Evolutionary conservation across 495 filamentous ascomycete genomes (phyloP).

Genomic region (Penicillium pancosmium): DNA sequence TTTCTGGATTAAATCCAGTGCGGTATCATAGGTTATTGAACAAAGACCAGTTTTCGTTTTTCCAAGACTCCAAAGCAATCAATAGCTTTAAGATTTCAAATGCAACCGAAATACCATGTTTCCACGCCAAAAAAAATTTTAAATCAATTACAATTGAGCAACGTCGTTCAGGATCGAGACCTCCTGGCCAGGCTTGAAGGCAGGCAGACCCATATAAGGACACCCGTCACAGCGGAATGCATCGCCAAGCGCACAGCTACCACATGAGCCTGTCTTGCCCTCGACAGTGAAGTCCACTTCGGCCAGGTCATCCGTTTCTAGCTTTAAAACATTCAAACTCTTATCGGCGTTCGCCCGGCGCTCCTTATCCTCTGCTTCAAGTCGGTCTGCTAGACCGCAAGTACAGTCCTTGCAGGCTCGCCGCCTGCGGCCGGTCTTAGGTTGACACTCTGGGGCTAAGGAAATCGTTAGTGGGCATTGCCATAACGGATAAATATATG

Average conservation of each 20-base stretch:
- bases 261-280: constrained; percentile 88
- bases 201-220: constrained; percentile 89
- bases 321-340: constrained; percentile 64
- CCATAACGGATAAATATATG: neutral
- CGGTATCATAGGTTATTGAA: constrained; percentile 18
- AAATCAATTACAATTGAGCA: constrained; percentile 67
- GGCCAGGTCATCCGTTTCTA: constrained; percentile 74
- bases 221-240: constrained; percentile 66
- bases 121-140: neutral
- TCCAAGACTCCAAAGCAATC: constrained; percentile 1
- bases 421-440: constrained; percentile 86
- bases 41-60: constrained; percentile 4
- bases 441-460: constrained; percentile 78
- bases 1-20: constrained; percentile 12
- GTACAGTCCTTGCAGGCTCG: constrained; percentile 98
- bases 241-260: constrained; percentile 90
- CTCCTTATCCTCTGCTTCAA: constrained; percentile 79
- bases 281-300: constrained; percentile 93
- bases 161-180: constrained; percentile 83
- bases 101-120: constrained; percentile 1
- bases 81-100: constrained; percentile 1
- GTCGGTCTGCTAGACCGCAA: constrained; percentile 78
- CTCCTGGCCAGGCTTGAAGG: constrained; percentile 96
- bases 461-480: constrained; percentile 13
- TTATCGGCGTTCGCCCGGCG: constrained; percentile 65